These are phyloP conservation scores for Fusarium nanum DNA, from an alignment of 2,329 filamentous ascomycete genomes.

Conservation along the genomic window DNA sequence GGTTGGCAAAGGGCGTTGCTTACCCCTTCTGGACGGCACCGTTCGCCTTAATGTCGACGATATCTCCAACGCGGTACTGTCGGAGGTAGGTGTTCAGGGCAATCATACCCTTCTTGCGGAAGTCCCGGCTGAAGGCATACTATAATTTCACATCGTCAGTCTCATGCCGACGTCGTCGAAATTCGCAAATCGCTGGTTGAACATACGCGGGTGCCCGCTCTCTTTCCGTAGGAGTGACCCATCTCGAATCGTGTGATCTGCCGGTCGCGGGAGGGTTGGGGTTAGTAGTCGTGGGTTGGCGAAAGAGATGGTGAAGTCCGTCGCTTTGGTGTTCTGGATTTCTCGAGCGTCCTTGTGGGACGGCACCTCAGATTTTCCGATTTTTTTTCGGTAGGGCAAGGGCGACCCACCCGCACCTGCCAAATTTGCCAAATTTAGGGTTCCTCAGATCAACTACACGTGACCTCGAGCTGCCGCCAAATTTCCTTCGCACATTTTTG, in stretches of 20 bases:
- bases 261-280: slow-evolving; percentile 52
- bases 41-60: slow-evolving; percentile 98
- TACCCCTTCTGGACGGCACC: slow-evolving; percentile 98
- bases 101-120: slow-evolving; percentile 97
- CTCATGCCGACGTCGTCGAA: slow-evolving; percentile 46
- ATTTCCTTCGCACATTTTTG: slow-evolving; percentile 53
- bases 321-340: slow-evolving; percentile 54
- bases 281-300: slow-evolving; percentile 59
- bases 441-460: slow-evolving; percentile 45
- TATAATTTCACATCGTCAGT: slow-evolving; percentile 51
- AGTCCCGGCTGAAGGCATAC: slow-evolving; percentile 94
- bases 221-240: slow-evolving; percentile 89
- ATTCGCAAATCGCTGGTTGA: slow-evolving; percentile 35
- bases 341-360: slow-evolving; percentile 53
- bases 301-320: slow-evolving; percentile 51
- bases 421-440: slow-evolving; percentile 48
- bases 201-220: slow-evolving; percentile 85
- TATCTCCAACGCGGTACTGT: slow-evolving; percentile 97
- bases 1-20: slow-evolving; percentile 53
- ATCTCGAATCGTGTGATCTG: slow-evolving; percentile 71
- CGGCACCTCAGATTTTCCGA: slow-evolving; percentile 53
- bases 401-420: slow-evolving; percentile 20
- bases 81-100: slow-evolving; percentile 92
- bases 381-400: slow-evolving; percentile 54
- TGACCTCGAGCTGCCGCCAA: slow-evolving; percentile 44